Conservation (phyloP, 257 asterid genomes). For the Henckelia pumila region DNA sequence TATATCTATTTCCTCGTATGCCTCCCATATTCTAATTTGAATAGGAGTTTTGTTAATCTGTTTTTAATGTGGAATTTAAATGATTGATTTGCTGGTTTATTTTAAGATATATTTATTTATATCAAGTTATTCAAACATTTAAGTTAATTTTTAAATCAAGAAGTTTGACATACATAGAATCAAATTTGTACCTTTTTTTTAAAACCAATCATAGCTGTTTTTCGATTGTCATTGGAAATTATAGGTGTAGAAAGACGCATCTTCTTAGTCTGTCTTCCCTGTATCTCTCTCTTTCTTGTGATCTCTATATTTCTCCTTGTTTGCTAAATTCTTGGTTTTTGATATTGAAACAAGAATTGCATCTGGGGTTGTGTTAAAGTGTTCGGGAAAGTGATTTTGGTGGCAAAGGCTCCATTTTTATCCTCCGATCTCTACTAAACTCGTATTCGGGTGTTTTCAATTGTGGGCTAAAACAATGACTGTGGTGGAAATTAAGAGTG, state of each 20-base stretch:
- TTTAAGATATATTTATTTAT: too few relatives aligned
- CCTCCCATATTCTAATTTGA: too few relatives aligned
- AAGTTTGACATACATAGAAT: neutral
- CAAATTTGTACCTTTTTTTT: neutral
- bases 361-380: conserved; percentile 34
- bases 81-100: too few relatives aligned
- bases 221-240: conserved; percentile 29
- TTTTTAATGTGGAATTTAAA: too few relatives aligned
- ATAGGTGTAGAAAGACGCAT: conserved; percentile 24
- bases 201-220: conserved; percentile 2
- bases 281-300: conserved; percentile 22
- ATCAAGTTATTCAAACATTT: neutral
- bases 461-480: conserved; percentile 36
- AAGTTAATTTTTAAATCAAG: neutral
- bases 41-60: too few relatives aligned
- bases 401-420: conserved; percentile 24
- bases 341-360: conserved; percentile 23
- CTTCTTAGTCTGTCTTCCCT: conserved; percentile 20
- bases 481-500: conserved; percentile 39
- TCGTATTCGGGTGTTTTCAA: conserved; percentile 23
- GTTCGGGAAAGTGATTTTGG: conserved; percentile 31
- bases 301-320: conserved; percentile 24
- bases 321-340: conserved; percentile 22
- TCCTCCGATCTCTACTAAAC: conserved; percentile 22
- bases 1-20: too few relatives aligned